Conservation (phyloP, 75 land plant genomes). For the Selaginella tamariscina region DNA sequence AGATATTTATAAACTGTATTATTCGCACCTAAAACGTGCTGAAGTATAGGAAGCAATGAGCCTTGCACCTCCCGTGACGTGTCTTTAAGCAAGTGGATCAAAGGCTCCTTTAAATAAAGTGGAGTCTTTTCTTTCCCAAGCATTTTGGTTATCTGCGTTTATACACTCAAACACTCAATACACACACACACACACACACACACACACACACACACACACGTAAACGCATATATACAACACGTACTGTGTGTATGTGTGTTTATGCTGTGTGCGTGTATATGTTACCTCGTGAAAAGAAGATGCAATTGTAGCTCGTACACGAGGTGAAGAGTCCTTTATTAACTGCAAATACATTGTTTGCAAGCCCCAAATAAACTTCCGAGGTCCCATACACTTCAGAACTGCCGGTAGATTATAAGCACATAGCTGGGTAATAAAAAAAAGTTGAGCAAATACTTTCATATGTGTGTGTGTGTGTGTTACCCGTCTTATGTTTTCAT, state of each 20-base stretch:
- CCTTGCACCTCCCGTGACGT: conserved; percentile 22
- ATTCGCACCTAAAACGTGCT: conserved; percentile 22
- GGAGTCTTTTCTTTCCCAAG: conserved; percentile 32
- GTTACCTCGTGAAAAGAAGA: conserved; percentile 37
- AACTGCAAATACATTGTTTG: conserved; percentile 24
- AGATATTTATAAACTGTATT: no score
- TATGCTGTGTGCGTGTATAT: no score
- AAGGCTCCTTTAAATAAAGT: conserved; percentile 26
- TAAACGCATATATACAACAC: no score
- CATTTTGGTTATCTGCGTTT: conserved; percentile 23
- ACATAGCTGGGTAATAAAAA: conserved; percentile 18
- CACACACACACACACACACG: no score
- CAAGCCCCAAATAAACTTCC: conserved; percentile 20
- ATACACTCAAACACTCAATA: no score
- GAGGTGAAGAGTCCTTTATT: conserved; percentile 21
- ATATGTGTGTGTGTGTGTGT: no score
- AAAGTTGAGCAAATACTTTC: background rate
- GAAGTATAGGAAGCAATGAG: conserved; percentile 17
- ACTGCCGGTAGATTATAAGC: conserved; percentile 32
- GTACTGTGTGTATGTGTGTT: no score
- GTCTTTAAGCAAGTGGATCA: conserved; percentile 24
- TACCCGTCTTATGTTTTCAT: background rate
- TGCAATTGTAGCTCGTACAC: conserved; percentile 21
- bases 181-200: no score
- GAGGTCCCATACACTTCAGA: conserved; percentile 26